phyloP scores from a whole-genome alignment of 768 basidiomycete genomes.

The Leccinum obscurum region DNA sequence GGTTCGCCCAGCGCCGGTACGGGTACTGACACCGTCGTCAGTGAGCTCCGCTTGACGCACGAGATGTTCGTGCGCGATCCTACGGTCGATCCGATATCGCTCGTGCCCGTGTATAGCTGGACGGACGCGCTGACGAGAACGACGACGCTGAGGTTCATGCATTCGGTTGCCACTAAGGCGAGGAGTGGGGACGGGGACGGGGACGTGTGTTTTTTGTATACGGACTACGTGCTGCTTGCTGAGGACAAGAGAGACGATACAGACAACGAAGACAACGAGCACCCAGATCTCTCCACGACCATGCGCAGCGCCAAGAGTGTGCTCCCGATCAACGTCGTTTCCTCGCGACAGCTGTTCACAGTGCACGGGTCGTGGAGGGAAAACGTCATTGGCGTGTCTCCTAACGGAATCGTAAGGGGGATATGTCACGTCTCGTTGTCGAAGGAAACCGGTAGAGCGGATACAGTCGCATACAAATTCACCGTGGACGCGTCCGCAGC shows the following conservation, averaged over 20 bases:
- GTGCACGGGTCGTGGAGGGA: constrained; percentile 7
- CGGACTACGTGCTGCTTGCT: constrained; percentile 14
- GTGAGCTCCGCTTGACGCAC: constrained; percentile 23
- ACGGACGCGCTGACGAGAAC: constrained; percentile 7
- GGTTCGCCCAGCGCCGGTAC: background rate
- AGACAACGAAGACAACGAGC: background rate
- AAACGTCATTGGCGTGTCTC: constrained; percentile 11
- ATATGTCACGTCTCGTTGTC: background rate
- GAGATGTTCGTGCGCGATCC: constrained; percentile 9
- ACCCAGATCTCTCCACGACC: constrained; percentile 2
- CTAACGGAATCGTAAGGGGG: constrained; percentile 16
- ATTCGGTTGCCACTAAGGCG: background rate
- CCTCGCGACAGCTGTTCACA: constrained; percentile 11
- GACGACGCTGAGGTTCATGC: constrained; percentile 22
- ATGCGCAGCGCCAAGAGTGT: constrained; percentile 4
- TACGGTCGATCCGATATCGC: background rate
- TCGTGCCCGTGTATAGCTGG: constrained; percentile 12
- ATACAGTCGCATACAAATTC: constrained; percentile 12
- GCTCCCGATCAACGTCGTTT: constrained; percentile 7
- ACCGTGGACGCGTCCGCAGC: constrained; percentile 17
- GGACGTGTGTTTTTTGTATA: constrained; percentile 8
- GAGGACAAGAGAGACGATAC: background rate
- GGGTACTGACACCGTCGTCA: background rate
- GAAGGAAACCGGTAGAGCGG: background rate
- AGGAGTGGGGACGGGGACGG: too few relatives aligned